Base-by-base conservation (phyloP, 768 basidiomycete genomes). In the Phylloporus sp. region DNA sequence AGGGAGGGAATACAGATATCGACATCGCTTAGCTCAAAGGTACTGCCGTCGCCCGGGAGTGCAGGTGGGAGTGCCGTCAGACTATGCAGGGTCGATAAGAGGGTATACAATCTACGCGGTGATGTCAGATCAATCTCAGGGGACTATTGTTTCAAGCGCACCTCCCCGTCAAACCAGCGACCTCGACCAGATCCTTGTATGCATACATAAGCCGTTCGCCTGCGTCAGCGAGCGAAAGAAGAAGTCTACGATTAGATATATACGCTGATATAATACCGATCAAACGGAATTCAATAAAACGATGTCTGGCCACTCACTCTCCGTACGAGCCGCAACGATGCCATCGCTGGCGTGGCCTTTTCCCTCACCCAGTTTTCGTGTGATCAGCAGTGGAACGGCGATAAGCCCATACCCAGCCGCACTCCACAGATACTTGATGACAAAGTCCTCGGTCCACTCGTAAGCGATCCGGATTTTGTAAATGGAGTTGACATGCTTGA, bases 171-270 rank as follows among this genome's bases (percentile, higher is more conserved):
- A 95, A 82, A 10, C 95, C 95, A 5, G 93, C 92, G n/a, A 97
- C 81, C 66, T 95, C 92, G 22, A 97, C 82, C 6, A 97, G 73
- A 60, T 97, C 95, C 65, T 97, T 98, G 66, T 95, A 93, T 0
- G 92, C 92, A 64, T 93, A 95, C 95, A 98, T 97, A 41, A 97
- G 73, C 29, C 95, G 79, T 0, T 94, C 93, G 15, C 95, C 95
- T 0, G 95, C 95, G 60, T 98, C 95, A 2, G 95, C 94, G n/a
- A 98, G 81, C 2, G 94, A 94, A 28, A 97, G 78, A 3, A 98
- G 77, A 0, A 97, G 79, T 11, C 95, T 80, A 16, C 95, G 82
- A 54, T 94, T 95, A 26, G 94, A 95, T 45, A 98, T 93, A 67
- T 98, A 98, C 7, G 86, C 85, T 86, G 40, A 18, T 15, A 41